phyloP scores from a whole-genome alignment of 2,329 filamentous ascomycete species.

The Pseudogymnoascus sp. region DNA sequence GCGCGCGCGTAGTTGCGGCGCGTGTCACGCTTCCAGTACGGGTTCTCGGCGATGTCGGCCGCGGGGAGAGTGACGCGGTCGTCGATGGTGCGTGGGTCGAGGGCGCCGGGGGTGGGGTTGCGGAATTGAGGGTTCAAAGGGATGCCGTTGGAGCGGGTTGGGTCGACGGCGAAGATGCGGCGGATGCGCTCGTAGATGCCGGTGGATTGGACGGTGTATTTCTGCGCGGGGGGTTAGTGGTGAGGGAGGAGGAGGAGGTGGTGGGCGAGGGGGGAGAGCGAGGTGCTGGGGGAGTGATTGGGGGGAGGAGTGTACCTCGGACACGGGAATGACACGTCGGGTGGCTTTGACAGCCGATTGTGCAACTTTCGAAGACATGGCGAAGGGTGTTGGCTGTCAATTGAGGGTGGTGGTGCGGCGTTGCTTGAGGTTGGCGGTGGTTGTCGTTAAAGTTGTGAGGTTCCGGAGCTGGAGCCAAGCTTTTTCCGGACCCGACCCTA shows the following conservation, averaged over 20 bases:
- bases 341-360: conserved; percentile 51
- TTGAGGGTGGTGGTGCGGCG: neutral
- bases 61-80: conserved; percentile 80
- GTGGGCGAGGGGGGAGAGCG: conserved; percentile 16
- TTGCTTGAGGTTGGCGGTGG: neutral
- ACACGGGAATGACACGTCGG: conserved; percentile 45
- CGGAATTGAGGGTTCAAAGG: conserved; percentile 91
- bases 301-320: conserved; percentile 41
- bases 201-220: conserved; percentile 87
- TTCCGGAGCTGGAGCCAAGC: conserved; percentile 1
- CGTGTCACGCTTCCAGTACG: conserved; percentile 91
- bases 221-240: conserved; percentile 45
- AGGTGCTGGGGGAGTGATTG: conserved; percentile 16
- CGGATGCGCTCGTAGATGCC: conserved; percentile 85
- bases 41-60: conserved; percentile 80
- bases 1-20: conserved; percentile 74
- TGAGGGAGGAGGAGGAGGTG: conserved; percentile 11
- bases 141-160: conserved; percentile 81
- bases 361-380: conserved; percentile 40
- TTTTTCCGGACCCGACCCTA: neutral
- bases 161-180: conserved; percentile 68
- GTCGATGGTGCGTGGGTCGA: conserved; percentile 63
- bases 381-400: conserved; percentile 12
- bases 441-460: neutral
- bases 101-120: conserved; percentile 68